These are phyloP conservation scores for Aspergillus pseudoglaucus DNA, from an alignment of 2,329 filamentous ascomycete genomes.

Conservation along the genomic window DNA sequence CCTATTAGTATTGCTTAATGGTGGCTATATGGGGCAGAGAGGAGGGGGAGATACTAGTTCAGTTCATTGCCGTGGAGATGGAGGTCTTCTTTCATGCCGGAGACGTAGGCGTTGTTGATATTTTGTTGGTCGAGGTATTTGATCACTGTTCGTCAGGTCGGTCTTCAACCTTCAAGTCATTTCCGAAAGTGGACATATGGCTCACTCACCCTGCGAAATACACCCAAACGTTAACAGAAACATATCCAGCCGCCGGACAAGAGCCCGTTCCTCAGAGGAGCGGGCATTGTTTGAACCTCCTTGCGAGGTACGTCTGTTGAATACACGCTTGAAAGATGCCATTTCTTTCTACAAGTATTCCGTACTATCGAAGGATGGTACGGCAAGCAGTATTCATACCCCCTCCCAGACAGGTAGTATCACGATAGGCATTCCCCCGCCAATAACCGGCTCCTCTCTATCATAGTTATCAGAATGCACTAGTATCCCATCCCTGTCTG, in stretches of 20 bases:
- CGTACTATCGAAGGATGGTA: too few species aligned
- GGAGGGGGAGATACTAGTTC: slow-evolving; percentile 8
- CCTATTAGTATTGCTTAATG: slow-evolving; percentile 21
- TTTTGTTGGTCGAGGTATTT: slow-evolving; percentile 43
- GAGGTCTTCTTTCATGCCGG: slow-evolving; percentile 26
- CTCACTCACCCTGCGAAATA: slow-evolving; percentile 29
- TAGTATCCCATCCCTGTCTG: not conserved
- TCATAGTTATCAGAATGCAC: not conserved
- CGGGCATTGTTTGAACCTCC: not conserved
- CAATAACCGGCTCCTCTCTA: not conserved
- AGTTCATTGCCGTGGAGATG: slow-evolving; percentile 20
- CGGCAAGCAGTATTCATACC: too few species aligned
- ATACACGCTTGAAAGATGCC: not conserved
- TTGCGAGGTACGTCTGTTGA: not conserved
- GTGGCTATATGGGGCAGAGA: not conserved
- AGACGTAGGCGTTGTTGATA: slow-evolving; percentile 41
- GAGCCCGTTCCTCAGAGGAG: slow-evolving; percentile 24
- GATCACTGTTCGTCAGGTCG: slow-evolving; percentile 21
- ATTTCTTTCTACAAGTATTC: not conserved
- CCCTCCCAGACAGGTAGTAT: not conserved
- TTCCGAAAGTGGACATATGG: not conserved
- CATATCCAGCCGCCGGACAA: slow-evolving; percentile 33
- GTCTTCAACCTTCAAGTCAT: not conserved
- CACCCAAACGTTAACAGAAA: slow-evolving; percentile 37
- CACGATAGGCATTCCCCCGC: not conserved